phyloP scores from a whole-genome alignment of 2,329 filamentous ascomycete species.

The Exophiala sp. region DNA sequence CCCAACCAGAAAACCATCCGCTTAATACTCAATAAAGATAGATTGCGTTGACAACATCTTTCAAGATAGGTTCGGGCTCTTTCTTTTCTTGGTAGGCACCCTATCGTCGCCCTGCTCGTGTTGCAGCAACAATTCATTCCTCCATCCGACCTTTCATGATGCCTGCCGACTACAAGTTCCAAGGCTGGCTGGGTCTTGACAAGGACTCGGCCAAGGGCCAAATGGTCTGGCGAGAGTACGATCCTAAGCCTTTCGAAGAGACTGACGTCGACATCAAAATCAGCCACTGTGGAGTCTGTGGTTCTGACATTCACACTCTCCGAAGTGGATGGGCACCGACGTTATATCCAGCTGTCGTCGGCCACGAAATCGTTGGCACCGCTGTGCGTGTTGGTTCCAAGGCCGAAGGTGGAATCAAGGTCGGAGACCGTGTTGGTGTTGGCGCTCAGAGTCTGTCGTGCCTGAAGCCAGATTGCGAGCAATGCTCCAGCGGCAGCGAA shows the following conservation, averaged over 20 bases:
- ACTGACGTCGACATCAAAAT: constrained; percentile 65
- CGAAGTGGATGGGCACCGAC: constrained; percentile 30
- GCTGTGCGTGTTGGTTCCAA: constrained; percentile 53
- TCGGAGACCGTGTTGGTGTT: constrained; percentile 63
- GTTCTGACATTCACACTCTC: constrained; percentile 51
- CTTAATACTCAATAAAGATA: too few species aligned
- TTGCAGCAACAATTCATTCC: not conserved
- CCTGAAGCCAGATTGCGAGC: constrained; percentile 49
- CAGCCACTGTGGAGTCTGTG: constrained; percentile 65
- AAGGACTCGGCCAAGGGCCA: constrained; percentile 49
- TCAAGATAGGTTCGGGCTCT: too few species aligned
- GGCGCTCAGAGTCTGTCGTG: constrained; percentile 61
- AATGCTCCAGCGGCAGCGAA: constrained; percentile 47
- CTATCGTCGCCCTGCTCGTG: too few species aligned
- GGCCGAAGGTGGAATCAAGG: constrained; percentile 53
- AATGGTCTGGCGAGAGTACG: constrained; percentile 33
- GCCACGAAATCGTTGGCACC: constrained; percentile 64
- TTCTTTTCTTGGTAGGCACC: too few species aligned
- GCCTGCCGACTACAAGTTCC: constrained; percentile 48
- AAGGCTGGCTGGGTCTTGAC: constrained; percentile 57
- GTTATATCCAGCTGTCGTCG: constrained; percentile 52
- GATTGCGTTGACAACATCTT: too few species aligned
- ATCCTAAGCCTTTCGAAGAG: constrained; percentile 49
- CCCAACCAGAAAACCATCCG: too few species aligned
- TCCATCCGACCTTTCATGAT: constrained; percentile 3